Conservation (phyloP, 345 rosid species). For the Kandelia obovata region DNA sequence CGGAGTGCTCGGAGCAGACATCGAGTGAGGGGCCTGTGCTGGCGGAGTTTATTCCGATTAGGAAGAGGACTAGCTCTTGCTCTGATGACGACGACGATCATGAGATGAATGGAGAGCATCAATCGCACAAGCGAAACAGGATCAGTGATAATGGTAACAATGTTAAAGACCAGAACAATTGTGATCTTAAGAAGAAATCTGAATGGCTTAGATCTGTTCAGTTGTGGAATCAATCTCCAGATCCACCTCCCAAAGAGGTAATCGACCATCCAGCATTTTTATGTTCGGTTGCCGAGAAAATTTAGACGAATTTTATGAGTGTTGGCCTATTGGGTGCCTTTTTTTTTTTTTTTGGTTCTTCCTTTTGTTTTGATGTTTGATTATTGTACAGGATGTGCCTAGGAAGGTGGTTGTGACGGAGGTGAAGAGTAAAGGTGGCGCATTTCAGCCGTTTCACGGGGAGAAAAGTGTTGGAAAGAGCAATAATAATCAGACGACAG, state of each 20-base stretch:
- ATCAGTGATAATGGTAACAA: slow-evolving; percentile 7
- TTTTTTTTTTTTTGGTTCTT: not conserved
- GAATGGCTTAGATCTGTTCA: slow-evolving; percentile 99
- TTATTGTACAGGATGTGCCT: slow-evolving; percentile 37
- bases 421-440: slow-evolving; percentile 67
- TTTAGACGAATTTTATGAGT: slow-evolving; percentile 6
- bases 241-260: slow-evolving; percentile 50
- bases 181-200: slow-evolving; percentile 56
- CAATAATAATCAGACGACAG: slow-evolving; percentile 15
- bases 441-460: slow-evolving; percentile 69
- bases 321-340: too few relatives aligned
- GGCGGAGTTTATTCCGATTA: slow-evolving; percentile 80
- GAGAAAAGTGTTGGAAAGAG: slow-evolving; percentile 37
- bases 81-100: slow-evolving; percentile 7
- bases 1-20: slow-evolving; percentile 86
- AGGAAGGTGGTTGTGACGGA: slow-evolving; percentile 53
- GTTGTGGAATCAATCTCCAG: slow-evolving; percentile 78
- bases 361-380: too few relatives aligned
- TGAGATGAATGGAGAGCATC: slow-evolving; percentile 32
- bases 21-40: slow-evolving; percentile 69
- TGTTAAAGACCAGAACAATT: slow-evolving; percentile 15
- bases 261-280: not conserved
- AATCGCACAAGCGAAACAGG: slow-evolving; percentile 32
- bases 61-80: slow-evolving; percentile 42
- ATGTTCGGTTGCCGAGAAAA: slow-evolving; percentile 4